Evolutionary conservation across 1,139 yeast genomes (phyloP), one percentile per base, ranked within the genome.

Genomic region (Debaryomyces nepalensis): DNA sequence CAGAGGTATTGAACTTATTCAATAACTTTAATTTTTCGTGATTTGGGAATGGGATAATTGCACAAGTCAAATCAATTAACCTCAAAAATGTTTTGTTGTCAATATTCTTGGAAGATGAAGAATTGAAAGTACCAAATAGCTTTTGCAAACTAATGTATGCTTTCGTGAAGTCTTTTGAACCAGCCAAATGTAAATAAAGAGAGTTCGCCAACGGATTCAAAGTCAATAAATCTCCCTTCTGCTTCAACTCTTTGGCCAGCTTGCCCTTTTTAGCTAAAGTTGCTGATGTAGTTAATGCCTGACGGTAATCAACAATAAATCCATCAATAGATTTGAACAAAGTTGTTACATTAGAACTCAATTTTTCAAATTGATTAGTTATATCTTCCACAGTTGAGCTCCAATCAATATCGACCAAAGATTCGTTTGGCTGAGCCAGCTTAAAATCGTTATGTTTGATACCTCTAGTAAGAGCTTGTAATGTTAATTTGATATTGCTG

Each of bases 141-240:
- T 64, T 63, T 49, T 66, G 69, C 48, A 74, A 61, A 33, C 70
- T 64, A 9, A 55, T 42, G 47, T 68, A 72, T 1, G 79, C 78
- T 43, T 68, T 70, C 15, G 64, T 58, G 43, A 72, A 72, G 46
- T 74, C 78, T 45, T 68, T 71, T 16, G 77, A 68, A 1, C 76
- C 76, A 1, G 72, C 70, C 47, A 73, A 69, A 52, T 82, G 87
- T 33, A 78, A 58, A 51, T 70, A 77, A n/a, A 84, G 64, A 0
- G 84, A 73, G 49, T 77, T 78, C 0, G 88, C 82, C 41, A 84
- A 59, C 0, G 90, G 91, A 14, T 84, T 77, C 27, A 83, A 63
- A 1, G 79, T 67, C 26, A 81, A 58, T 11, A 82, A 63, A 45
- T 74, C 71, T 7, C 58, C 34, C 37, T 45, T 5, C 35, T 43